These are phyloP conservation scores for Erythrophleum ivorense DNA, from an alignment of 331 rosid species.

Conservation along the genomic window DNA sequence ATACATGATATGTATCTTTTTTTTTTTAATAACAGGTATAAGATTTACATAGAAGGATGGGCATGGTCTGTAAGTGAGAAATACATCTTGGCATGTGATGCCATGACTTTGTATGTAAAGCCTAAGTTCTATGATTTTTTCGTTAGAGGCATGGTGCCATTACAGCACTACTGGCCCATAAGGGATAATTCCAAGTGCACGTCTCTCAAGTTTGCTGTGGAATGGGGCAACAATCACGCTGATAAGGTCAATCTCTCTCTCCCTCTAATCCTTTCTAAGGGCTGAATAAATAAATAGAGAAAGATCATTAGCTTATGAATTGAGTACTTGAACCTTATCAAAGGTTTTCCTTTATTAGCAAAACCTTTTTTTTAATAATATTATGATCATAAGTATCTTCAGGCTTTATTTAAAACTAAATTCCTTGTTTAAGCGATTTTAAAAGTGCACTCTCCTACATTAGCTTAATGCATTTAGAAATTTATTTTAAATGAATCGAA, in stretches of 20 bases:
- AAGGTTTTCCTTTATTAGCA: too few species aligned
- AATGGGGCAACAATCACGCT: constrained; percentile 87
- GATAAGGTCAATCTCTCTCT: constrained; percentile 45
- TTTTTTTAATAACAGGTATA: constrained; percentile 51
- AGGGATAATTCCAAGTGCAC: constrained; percentile 64
- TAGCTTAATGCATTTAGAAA: too few species aligned
- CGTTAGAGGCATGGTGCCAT: constrained; percentile 72
- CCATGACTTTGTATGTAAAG: constrained; percentile 59
- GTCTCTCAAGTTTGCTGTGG: constrained; percentile 83
- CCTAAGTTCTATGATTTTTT: constrained; percentile 72
- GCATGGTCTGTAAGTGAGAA: constrained; percentile 93
- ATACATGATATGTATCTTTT: neutral
- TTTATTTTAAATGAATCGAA: too few species aligned
- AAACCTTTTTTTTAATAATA: too few species aligned
- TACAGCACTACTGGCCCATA: constrained; percentile 84
- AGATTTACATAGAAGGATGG: constrained; percentile 90
- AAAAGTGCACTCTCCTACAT: too few species aligned
- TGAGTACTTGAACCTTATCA: too few species aligned
- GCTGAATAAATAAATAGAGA: too few species aligned
- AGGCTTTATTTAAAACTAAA: too few species aligned
- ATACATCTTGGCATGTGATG: constrained; percentile 80
- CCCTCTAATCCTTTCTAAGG: too few species aligned
- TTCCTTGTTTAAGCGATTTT: too few species aligned
- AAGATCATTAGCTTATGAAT: too few species aligned
- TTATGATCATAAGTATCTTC: too few species aligned